Conservation (phyloP, 2,329 filamentous ascomycete genomes). For the Scytalidium sp. region DNA sequence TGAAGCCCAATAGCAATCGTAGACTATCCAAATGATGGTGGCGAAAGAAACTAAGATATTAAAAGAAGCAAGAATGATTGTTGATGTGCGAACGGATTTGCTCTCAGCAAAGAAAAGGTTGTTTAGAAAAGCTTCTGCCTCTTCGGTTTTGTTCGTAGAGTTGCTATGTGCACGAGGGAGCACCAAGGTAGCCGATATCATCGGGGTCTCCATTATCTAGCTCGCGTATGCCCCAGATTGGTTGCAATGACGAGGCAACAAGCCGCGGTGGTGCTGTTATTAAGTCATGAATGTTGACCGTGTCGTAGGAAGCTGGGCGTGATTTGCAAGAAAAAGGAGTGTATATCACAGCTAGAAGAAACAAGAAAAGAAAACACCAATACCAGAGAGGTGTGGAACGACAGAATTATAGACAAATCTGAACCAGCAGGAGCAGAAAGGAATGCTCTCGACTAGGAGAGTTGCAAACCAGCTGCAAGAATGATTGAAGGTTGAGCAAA, state of each 20-base stretch:
- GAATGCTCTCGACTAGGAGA: constrained; percentile 21
- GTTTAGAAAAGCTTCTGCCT: constrained; percentile 17
- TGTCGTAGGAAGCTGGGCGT: constrained; percentile 12
- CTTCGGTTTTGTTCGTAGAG: constrained; percentile 2
- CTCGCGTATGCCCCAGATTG: constrained; percentile 11
- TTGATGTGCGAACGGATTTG: constrained; percentile 58
- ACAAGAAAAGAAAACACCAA: constrained; percentile 21
- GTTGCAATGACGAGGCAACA: constrained; percentile 19
- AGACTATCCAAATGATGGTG: constrained; percentile 54
- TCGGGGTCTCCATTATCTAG: constrained; percentile 11
- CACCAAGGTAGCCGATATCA: constrained; percentile 21
- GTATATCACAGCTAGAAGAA: constrained; percentile 8
- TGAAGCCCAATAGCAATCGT: constrained; percentile 40
- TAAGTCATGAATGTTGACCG: constrained; percentile 28
- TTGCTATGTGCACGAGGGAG: constrained; percentile 14
- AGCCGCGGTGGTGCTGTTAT: constrained; percentile 27
- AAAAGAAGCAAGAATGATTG: constrained; percentile 58
- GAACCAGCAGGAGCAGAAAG: constrained; percentile 28
- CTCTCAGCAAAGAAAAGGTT: constrained; percentile 29
- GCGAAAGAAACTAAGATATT: constrained; percentile 57
- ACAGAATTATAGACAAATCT: constrained; percentile 25
- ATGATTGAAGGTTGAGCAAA: constrained; percentile 19
- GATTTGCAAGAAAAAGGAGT: constrained; percentile 5
- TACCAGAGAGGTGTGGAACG: constrained; percentile 24
- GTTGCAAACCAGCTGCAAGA: constrained; percentile 22